Conservation (phyloP, 495 filamentous ascomycete species). For the Podospora didyma region DNA sequence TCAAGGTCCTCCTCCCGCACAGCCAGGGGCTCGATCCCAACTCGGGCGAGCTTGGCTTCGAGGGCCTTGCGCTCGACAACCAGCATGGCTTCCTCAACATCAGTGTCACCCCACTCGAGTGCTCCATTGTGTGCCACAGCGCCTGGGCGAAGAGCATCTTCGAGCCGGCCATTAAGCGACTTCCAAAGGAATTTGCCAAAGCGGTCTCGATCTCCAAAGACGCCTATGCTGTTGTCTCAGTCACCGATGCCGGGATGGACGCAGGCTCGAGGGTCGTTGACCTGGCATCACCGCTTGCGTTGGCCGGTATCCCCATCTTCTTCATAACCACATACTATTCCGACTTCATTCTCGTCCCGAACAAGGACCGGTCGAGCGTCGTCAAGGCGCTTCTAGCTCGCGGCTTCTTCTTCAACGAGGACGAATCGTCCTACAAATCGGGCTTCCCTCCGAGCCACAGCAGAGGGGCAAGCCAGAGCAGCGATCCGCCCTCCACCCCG, state of each 20-base stretch:
- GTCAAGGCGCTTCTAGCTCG: slow-evolving; percentile 70
- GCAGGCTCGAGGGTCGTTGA: slow-evolving; percentile 93
- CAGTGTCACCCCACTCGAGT: slow-evolving; percentile 87
- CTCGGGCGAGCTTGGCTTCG: slow-evolving; percentile 25
- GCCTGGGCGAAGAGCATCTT: slow-evolving; percentile 70
- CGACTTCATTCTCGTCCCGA: slow-evolving; percentile 91
- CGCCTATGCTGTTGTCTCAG: slow-evolving; percentile 81
- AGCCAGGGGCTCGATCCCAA: slow-evolving; percentile 22
- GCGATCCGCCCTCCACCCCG: slow-evolving; percentile 59
- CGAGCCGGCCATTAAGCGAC: slow-evolving; percentile 57
- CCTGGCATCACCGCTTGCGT: slow-evolving; percentile 81
- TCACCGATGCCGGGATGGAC: slow-evolving; percentile 82
- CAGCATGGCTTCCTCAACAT: slow-evolving; percentile 86
- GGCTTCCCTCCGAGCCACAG: slow-evolving; percentile 31
- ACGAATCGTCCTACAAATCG: slow-evolving; percentile 69
- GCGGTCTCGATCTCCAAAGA: slow-evolving; percentile 72
- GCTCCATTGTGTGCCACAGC: slow-evolving; percentile 83
- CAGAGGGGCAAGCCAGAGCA: slow-evolving; percentile 45
- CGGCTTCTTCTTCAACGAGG: slow-evolving; percentile 73
- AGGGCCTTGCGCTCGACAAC: slow-evolving; percentile 41
- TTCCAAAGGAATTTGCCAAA: slow-evolving; percentile 42
- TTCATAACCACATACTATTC: slow-evolving; percentile 98
- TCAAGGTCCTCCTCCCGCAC: slow-evolving; percentile 74
- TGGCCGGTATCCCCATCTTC: slow-evolving; percentile 93
- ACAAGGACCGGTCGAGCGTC: slow-evolving; percentile 65